phyloP scores from a whole-genome alignment of 192 early-diverging fungal genomes.

The Diversispora eburnea region DNA sequence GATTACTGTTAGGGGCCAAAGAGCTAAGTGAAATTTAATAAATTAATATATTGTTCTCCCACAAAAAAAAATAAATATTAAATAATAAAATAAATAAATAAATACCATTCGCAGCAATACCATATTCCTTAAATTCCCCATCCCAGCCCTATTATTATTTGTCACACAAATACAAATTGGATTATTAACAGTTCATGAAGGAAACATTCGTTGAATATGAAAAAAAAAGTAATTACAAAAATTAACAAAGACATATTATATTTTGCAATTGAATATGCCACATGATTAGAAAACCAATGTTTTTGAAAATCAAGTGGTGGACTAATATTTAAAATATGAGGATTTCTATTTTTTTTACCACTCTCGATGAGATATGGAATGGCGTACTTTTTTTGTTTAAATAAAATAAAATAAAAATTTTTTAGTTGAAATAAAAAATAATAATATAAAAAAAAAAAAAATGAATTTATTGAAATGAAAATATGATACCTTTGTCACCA shows the following conservation, averaged over 20 bases:
- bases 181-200: neutral
- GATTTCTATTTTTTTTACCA: slow-evolving; percentile 49
- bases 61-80: neutral
- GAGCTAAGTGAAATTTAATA: slow-evolving; percentile 13
- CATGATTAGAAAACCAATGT: slow-evolving; percentile 67
- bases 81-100: neutral
- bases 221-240: neutral
- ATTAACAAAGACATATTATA: slow-evolving; percentile 8
- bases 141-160: slow-evolving; percentile 47
- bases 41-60: neutral
- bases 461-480: neutral
- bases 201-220: neutral
- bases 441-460: too few relatives aligned
- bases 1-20: slow-evolving; percentile 70
- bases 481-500: slow-evolving; percentile 59
- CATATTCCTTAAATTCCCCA: slow-evolving; percentile 60
- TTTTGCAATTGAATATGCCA: slow-evolving; percentile 36
- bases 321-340: slow-evolving; percentile 70
- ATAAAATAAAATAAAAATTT: neutral
- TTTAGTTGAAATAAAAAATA: neutral
- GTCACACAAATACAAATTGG: neutral
- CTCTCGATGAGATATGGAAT: slow-evolving; percentile 66
- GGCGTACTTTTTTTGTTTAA: slow-evolving; percentile 36
- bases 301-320: slow-evolving; percentile 68
- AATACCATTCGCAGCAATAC: slow-evolving; percentile 67